phyloP scores from a whole-genome alignment of 2,329 filamentous ascomycete genomes.

The Berkeleyomyces basicola region DNA sequence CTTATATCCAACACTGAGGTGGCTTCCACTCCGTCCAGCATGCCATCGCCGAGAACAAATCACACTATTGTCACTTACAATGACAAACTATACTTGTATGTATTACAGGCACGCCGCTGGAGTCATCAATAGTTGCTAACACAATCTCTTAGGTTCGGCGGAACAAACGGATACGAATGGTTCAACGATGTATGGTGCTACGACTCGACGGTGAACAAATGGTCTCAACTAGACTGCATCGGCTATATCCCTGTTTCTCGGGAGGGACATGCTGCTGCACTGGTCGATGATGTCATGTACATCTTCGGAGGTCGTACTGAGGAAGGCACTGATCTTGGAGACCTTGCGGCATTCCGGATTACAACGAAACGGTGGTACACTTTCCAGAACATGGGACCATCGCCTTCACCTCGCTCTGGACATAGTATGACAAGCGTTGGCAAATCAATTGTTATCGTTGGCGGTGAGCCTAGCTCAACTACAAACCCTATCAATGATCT shows the following conservation, averaged over 20 bases:
- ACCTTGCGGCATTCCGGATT: constrained; percentile 64
- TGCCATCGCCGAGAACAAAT: constrained; percentile 84
- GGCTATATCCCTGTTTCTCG: constrained; percentile 89
- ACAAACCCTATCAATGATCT: constrained; percentile 68
- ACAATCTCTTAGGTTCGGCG: constrained; percentile 55
- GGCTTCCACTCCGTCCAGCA: constrained; percentile 27
- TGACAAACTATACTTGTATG: constrained; percentile 84
- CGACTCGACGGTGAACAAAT: constrained; percentile 65
- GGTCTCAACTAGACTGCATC: constrained; percentile 86
- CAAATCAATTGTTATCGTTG: constrained; percentile 82
- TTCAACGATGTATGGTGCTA: constrained; percentile 99
- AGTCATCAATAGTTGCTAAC: neutral
- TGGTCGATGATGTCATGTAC: constrained; percentile 98
- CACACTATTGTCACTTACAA: constrained; percentile 84
- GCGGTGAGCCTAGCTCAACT: constrained; percentile 83
- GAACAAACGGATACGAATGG: constrained; percentile 90
- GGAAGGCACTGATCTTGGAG: constrained; percentile 80
- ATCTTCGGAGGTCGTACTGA: constrained; percentile 93
- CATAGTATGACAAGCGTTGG: constrained; percentile 96
- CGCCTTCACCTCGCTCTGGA: constrained; percentile 79
- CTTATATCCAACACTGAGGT: constrained; percentile 37
- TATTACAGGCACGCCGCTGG: constrained; percentile 15
- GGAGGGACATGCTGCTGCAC: constrained; percentile 82
- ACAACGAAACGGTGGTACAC: constrained; percentile 90
- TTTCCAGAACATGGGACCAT: constrained; percentile 98